Evolutionary conservation across 371 early-diverging fungal species (phyloP), one percentile per base, ranked within the genome.

Genomic region (Apophysomyces trapeziformis): DNA sequence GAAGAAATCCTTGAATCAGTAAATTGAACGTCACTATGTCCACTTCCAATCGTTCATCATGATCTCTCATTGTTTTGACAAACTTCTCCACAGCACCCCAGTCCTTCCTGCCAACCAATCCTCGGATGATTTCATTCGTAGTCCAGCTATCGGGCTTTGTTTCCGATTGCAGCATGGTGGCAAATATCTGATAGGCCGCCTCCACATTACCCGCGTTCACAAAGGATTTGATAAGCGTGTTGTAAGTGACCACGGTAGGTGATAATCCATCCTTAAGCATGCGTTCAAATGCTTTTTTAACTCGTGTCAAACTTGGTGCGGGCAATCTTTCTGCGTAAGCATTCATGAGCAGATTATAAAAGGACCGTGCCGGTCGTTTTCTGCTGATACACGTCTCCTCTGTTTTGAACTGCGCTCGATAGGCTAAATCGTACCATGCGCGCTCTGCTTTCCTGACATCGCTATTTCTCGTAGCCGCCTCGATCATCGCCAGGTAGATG

Each of bases 201-300:
- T 78, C 68, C 50, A 89, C 76, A 57, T 93, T 87, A 57, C 75
- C 80, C 4, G 78, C 71, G 62, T 83, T 79, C 3, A 90, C 85
- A 73, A 92, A 91, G 0, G 93, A 91, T 68, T 88, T 87, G 44
- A 96, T 77, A 38, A 97, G 61, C 0, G 90, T 90, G 69, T 92
- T 93, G 82, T 90, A 95, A 0, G 95, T 94, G 56, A 84, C 73
- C 9, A 78, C 68, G 66, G 92, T 88, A 1, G 95, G 94, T 37
- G 71, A 68, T 63, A 93, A 85, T 11, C 93, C 93, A 35, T 66
- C 65, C 0, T 63, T 45, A 1, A 82, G 45, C 38, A 82, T 46
- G 1, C 64, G 56, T 57, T 67, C 65, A 56, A 68, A 82, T 4
- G 65, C 38, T n/a, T 58, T 45, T 43, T 73, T 74, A 1, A 70